A percentile compares a stretch with the other conserved stretches of the same genome.
These are phyloP conservation scores for Serendipita sp. DNA, from an alignment of 768 basidiomycete genomes.

Conservation along the genomic window DNA sequence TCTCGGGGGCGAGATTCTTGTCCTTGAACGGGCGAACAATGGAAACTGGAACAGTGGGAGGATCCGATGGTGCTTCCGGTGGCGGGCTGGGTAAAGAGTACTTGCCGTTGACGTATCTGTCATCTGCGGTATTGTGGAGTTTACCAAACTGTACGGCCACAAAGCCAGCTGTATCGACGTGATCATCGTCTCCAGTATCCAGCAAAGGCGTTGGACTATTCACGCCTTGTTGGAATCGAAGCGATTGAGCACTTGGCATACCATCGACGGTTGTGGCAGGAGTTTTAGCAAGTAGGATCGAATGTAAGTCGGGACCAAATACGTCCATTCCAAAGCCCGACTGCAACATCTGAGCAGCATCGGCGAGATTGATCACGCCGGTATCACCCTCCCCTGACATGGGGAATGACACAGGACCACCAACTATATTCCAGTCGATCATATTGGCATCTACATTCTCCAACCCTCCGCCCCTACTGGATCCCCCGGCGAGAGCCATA, in stretches of 20 bases:
- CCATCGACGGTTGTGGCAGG: not conserved
- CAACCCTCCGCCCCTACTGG: not conserved
- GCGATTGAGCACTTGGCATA: not conserved
- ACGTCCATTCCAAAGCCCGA: not conserved
- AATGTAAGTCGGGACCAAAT: not conserved
- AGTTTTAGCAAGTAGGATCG: not conserved
- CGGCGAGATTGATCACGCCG: not conserved
- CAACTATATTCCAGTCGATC: not conserved
- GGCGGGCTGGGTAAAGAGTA: conserved; percentile 5
- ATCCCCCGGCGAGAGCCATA: not conserved
- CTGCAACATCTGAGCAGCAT: not conserved
- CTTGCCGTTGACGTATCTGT: not conserved
- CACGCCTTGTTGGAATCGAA: not conserved
- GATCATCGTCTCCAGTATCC: not conserved
- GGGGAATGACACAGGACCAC: not conserved
- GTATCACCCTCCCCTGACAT: not conserved
- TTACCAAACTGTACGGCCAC: not conserved
- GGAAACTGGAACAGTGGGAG: not conserved
- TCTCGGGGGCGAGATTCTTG: not conserved
- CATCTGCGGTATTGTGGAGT: not conserved
- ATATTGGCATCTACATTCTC: not conserved
- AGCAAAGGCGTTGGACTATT: not conserved
- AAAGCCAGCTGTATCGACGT: not conserved
- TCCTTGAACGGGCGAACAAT: not conserved
- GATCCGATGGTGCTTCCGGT: not conserved